Base-by-base conservation (phyloP, 2,329 filamentous ascomycete species). In the Fusarium staphyleae region DNA sequence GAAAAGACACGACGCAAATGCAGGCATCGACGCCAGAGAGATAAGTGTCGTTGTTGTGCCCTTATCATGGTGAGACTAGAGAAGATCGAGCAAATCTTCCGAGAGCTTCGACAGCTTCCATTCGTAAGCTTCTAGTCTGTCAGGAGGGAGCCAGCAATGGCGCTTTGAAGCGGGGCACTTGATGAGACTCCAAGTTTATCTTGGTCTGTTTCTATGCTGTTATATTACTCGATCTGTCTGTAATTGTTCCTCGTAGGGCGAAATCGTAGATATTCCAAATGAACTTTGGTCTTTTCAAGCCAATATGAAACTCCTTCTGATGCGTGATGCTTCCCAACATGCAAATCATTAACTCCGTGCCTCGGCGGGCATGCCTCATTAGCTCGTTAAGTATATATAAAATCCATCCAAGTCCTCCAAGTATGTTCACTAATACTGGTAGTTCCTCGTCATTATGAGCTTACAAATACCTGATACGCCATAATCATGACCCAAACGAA, bases 401-500 rank as follows among this genome's bases (percentile, higher is more conserved):
- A 15, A 33, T 19, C 16, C 19, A 0, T 24, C 26, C 19, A 5
- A 11, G 8, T 12, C 22, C 55, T 14, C 15, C 33, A 19, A 39
- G 12, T 33, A 5, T 9, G 19, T n/a, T 12, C 4, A 2, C n/a
- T n/a, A n/a, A n/a, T 30, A 4, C 13, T 12, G 11, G 11, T 10
- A 30, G 28, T 30, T 30, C 22, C n/a, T 36, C 11, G 22, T 24
- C 15, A n/a, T 48, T 48, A 76, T 57, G 75, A 77, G 42, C 72
- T 69, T 53, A 71, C 80, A 74, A 85, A 88, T 9, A 88, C 85
- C 58, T 86, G 84, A 62, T 86, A 84, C 10, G 84, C 81, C 81
- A 88, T 87, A 57, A 87, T 75, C 78, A 87, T 87, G 65, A 87
- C 83, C 85, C 85, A 88, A n/a, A 88, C 67, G 52, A 87, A 69